Percentiles rank a stretch among this genome's conserved stretches.
Evolutionary conservation across 2,329 filamentous ascomycete species (phyloP).

Genomic region (Torrubiella hemipterigena): DNA sequence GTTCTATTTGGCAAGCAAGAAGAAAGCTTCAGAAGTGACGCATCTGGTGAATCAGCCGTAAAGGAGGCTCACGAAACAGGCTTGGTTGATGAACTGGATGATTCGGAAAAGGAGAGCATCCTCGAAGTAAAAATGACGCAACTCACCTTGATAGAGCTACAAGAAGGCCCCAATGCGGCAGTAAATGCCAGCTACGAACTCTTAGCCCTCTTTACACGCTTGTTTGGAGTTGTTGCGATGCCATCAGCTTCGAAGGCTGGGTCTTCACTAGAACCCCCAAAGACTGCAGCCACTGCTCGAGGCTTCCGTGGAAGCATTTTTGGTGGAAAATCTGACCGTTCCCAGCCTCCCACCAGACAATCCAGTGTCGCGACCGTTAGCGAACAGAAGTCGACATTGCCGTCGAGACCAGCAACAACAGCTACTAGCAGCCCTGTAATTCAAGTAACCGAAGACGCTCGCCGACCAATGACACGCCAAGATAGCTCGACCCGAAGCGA

Average conservation of each 20-base stretch:
- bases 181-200: constrained; percentile 84
- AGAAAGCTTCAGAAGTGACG: constrained; percentile 49
- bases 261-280: constrained; percentile 47
- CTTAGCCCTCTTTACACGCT: constrained; percentile 63
- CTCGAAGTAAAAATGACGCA: constrained; percentile 97
- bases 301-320: constrained; percentile 70
- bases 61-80: constrained; percentile 23
- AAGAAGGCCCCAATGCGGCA: constrained; percentile 73
- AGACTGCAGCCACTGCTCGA: constrained; percentile 59
- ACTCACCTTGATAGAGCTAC: constrained; percentile 66
- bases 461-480: constrained; percentile 23
- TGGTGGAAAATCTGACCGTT: constrained; percentile 40
- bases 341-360: constrained; percentile 28
- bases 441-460: constrained; percentile 60
- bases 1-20: constrained; percentile 56
- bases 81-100: constrained; percentile 68
- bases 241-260: constrained; percentile 30
- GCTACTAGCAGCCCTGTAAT: constrained; percentile 53
- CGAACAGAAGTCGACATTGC: constrained; percentile 21
- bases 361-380: constrained; percentile 20
- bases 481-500: constrained; percentile 30
- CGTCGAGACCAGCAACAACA: constrained; percentile 23
- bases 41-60: constrained; percentile 45
- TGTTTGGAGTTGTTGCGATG: constrained; percentile 53
- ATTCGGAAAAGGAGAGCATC: constrained; percentile 72